phyloP scores from a whole-genome alignment of 495 filamentous ascomycete genomes.

The Neurospora sp. region DNA sequence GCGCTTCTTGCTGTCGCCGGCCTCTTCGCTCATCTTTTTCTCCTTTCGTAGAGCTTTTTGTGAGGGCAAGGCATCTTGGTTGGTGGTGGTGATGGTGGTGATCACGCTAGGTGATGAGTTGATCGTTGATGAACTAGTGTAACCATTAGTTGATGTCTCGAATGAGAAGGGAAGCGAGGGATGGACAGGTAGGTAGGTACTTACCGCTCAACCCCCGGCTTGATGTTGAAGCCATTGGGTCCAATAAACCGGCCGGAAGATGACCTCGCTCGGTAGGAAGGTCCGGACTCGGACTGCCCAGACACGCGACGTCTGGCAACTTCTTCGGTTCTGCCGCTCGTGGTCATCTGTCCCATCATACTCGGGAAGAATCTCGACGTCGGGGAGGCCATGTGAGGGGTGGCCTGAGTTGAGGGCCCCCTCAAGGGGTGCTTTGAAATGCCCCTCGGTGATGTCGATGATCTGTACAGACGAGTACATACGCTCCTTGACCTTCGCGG shows the following conservation, averaged over 20 bases:
- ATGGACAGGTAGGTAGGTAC: background rate
- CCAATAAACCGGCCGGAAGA: background rate
- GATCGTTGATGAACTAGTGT: background rate
- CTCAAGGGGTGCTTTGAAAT: conserved; percentile 13
- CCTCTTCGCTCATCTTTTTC: background rate
- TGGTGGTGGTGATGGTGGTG: background rate
- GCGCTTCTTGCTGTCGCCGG: background rate
- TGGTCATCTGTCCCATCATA: background rate
- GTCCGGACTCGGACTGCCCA: background rate
- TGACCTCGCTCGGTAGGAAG: background rate
- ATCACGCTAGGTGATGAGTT: background rate
- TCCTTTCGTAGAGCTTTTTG: background rate
- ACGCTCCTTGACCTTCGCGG: background rate
- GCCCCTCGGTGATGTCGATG: conserved; percentile 19
- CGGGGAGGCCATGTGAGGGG: conserved; percentile 38
- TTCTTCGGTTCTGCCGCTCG: too few relatives aligned
- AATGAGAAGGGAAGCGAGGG: background rate
- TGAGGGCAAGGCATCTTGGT: background rate
- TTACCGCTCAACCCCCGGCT: background rate
- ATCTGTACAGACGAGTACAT: conserved; percentile 31
- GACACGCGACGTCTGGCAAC: too few relatives aligned
- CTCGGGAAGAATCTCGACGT: conserved; percentile 55
- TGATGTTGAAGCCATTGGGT: background rate
- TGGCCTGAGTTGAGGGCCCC: conserved; percentile 12
- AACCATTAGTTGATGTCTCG: background rate